Evolutionary conservation across 139 green algal species (phyloP).

Genomic region (Asterochloris erici): DNA sequence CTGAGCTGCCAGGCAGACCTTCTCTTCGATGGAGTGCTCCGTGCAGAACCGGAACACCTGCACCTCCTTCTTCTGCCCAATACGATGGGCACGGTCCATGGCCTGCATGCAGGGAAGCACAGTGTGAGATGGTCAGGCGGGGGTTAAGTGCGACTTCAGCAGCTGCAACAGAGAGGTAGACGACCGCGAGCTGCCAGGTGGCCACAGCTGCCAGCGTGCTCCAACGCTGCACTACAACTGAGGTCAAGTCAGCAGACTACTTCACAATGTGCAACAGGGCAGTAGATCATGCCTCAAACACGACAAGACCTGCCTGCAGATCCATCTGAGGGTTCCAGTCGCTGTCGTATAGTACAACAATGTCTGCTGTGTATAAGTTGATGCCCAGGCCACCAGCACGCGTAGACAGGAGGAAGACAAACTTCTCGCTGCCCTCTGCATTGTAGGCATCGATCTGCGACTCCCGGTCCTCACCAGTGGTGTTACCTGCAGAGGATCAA

Average conservation of each 20-base stretch:
- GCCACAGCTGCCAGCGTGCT: no score
- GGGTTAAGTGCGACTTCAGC: no score
- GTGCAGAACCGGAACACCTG: conserved; percentile 97
- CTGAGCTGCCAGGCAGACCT: conserved; percentile 53
- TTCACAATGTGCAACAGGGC: not conserved
- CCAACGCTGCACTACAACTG: no score
- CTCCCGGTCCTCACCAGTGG: conserved; percentile 90
- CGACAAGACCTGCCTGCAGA: conserved; percentile 55
- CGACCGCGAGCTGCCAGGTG: no score
- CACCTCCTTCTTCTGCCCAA: conserved; percentile 99
- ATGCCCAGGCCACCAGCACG: conserved; percentile 94
- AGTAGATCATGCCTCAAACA: not conserved
- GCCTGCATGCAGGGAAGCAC: conserved; percentile 60
- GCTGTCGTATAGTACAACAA: conserved; percentile 95
- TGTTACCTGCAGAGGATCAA: conserved; percentile 76
- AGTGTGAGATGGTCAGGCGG: not conserved
- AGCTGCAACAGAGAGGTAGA: no score
- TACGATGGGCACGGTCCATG: conserved; percentile 98
- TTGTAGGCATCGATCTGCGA: conserved; percentile 92
- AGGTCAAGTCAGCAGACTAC: not conserved
- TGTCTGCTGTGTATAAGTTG: conserved; percentile 97
- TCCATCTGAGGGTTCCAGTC: conserved; percentile 92
- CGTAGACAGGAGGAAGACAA: conserved; percentile 95
- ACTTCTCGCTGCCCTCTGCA: conserved; percentile 79
- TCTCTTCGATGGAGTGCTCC: conserved; percentile 97